These are phyloP conservation scores for Teratosphaeria viscida DNA, from an alignment of 2,329 filamentous ascomycete genomes.

Conservation along the genomic window DNA sequence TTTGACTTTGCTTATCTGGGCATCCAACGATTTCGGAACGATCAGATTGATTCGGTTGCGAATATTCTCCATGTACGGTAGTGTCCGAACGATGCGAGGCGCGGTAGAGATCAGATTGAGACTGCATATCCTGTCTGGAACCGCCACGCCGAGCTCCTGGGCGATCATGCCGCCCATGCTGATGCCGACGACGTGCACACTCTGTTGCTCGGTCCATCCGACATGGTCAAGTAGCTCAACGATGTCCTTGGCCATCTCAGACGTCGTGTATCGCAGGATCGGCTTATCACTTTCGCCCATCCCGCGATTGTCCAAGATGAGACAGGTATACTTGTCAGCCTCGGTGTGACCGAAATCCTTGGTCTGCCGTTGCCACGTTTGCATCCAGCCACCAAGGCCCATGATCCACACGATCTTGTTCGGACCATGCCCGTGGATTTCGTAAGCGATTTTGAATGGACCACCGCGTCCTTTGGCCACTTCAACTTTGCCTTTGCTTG, in stretches of 20 bases:
- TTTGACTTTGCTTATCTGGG: conserved; percentile 54
- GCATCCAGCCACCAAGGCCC: conserved; percentile 61
- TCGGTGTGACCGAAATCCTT: conserved; percentile 68
- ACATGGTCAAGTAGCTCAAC: conserved; percentile 60
- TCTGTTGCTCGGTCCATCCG: conserved; percentile 52
- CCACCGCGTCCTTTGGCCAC: conserved; percentile 64
- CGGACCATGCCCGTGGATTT: conserved; percentile 66
- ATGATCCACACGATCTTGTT: conserved; percentile 66
- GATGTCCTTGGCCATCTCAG: conserved; percentile 71
- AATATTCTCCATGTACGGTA: conserved; percentile 52
- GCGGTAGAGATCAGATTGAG: conserved; percentile 42
- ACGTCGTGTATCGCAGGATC: conserved; percentile 65
- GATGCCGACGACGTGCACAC: conserved; percentile 62
- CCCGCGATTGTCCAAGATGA: conserved; percentile 76
- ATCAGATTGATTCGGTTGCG: conserved; percentile 46
- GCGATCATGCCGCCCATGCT: conserved; percentile 89
- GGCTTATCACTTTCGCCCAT: conserved; percentile 75
- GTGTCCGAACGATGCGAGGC: conserved; percentile 37
- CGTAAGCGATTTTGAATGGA: conserved; percentile 66
- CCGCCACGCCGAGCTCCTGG: conserved; percentile 58
- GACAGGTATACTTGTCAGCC: conserved; percentile 56
- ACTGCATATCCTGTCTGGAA: conserved; percentile 39
- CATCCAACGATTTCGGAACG: conserved; percentile 61
- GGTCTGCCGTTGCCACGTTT: conserved; percentile 74
- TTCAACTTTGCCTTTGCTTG: conserved; percentile 47